Evolutionary conservation across 129 eudicot genomes (phyloP).

Genomic region (Flaveria sonorensis): DNA sequence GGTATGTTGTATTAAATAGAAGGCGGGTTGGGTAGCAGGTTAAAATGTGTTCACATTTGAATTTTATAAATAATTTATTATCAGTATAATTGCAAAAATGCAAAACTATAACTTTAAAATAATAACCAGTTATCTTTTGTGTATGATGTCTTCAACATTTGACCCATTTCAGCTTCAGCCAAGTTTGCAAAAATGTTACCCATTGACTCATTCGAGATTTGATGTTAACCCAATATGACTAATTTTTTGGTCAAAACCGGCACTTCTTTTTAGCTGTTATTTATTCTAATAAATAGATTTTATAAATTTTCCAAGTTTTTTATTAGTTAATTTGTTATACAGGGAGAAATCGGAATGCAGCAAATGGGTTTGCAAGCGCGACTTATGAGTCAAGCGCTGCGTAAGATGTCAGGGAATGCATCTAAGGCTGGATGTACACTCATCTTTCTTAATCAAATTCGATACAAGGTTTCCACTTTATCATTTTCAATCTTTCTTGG

Average conservation of each 20-base stretch:
- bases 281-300: neutral
- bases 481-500: neutral
- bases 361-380: constrained; percentile 99
- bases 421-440: constrained; percentile 99
- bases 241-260: neutral
- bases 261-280: neutral
- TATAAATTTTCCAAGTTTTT: neutral
- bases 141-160: constrained; percentile 7
- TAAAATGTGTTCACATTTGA: neutral
- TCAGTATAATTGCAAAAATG: neutral
- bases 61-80: neutral
- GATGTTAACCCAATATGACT: neutral
- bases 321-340: neutral
- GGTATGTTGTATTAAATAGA: constrained; percentile 41
- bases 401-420: constrained; percentile 99
- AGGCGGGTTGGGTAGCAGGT: neutral
- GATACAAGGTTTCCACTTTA: constrained; percentile 71
- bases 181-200: neutral
- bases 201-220: neutral
- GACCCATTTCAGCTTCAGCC: neutral
- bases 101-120: neutral
- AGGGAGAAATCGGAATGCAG: constrained; percentile 99
- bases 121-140: neutral
- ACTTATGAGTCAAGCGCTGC: constrained; percentile 98
- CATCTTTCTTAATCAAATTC: constrained; percentile 92